phyloP scores from a whole-genome alignment of 2,329 filamentous ascomycete genomes.

The Neophaeococcomyces mojaviensis region DNA sequence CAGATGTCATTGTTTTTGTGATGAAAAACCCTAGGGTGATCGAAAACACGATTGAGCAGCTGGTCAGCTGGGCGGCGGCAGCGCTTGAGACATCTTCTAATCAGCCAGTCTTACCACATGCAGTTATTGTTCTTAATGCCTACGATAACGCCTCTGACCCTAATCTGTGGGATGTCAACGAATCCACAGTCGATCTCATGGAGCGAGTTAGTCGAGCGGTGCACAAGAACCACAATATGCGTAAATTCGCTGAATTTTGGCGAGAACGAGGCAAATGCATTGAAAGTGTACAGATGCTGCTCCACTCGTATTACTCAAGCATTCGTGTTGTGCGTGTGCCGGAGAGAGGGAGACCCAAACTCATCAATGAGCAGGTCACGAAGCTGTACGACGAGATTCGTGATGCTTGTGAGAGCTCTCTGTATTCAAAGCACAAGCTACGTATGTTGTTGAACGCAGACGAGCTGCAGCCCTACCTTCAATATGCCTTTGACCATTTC shows the following conservation, averaged over 20 bases:
- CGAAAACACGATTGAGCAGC: slow-evolving; percentile 7
- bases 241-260: slow-evolving; percentile 36
- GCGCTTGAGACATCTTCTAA: slow-evolving; percentile 48
- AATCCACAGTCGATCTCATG: slow-evolving; percentile 35
- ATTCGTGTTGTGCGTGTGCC: slow-evolving; percentile 45
- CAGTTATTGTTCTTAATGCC: slow-evolving; percentile 47
- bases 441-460: slow-evolving; percentile 43
- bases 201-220: slow-evolving; percentile 30
- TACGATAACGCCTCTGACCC: slow-evolving; percentile 32
- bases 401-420: slow-evolving; percentile 31
- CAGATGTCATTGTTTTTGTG: slow-evolving; percentile 40
- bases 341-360: slow-evolving; percentile 35
- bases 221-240: slow-evolving; percentile 22
- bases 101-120: slow-evolving; percentile 49
- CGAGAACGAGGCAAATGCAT: slow-evolving; percentile 35
- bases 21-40: slow-evolving; percentile 32
- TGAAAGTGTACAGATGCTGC: slow-evolving; percentile 39
- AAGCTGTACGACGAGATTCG: slow-evolving; percentile 39
- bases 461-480: slow-evolving; percentile 41
- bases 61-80: slow-evolving; percentile 46
- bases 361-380: slow-evolving; percentile 44
- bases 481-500: slow-evolving; percentile 46
- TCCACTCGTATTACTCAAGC: slow-evolving; percentile 45
- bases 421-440: slow-evolving; percentile 35
- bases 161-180: slow-evolving; percentile 38